phyloP scores from a whole-genome alignment of 495 filamentous ascomycete genomes.

The Neurospora sp. region DNA sequence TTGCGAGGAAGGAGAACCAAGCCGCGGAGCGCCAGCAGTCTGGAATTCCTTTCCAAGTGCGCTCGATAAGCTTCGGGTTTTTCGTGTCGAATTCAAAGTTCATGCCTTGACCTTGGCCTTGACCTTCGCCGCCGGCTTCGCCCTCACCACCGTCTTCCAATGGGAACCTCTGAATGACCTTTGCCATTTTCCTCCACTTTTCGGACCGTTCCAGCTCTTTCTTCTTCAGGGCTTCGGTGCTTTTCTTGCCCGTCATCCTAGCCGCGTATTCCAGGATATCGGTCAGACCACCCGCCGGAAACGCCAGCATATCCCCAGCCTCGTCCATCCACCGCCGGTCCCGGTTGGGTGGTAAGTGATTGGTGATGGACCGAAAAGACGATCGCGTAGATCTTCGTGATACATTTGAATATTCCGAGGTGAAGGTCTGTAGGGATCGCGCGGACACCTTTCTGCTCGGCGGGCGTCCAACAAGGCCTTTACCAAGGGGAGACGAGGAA shows the following conservation, averaged over 20 bases:
- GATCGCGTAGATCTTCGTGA: constrained; percentile 47
- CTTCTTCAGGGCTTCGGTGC: constrained; percentile 50
- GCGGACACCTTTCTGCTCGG: constrained; percentile 41
- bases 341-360: constrained; percentile 64
- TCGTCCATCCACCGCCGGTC: constrained; percentile 70
- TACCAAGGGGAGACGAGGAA: constrained; percentile 24
- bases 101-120: constrained; percentile 62
- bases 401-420: constrained; percentile 38
- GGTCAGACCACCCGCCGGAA: constrained; percentile 53
- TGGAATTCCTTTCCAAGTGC: constrained; percentile 97
- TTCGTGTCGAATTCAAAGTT: constrained; percentile 80
- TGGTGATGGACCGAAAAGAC: constrained; percentile 54
- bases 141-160: neutral
- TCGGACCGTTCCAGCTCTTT: constrained; percentile 80
- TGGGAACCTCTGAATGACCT: constrained; percentile 40
- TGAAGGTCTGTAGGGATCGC: constrained; percentile 41
- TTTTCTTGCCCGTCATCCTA: constrained; percentile 38
- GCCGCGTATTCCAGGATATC: constrained; percentile 47
- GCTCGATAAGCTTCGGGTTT: constrained; percentile 76
- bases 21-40: constrained; percentile 90
- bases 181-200: constrained; percentile 97
- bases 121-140: neutral
- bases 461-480: constrained; percentile 16
- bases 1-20: constrained; percentile 88
- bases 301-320: constrained; percentile 79